Evolutionary conservation across 768 basidiomycete genomes (phyloP).

Genomic region (Boletus pseudo-olivaceus): DNA sequence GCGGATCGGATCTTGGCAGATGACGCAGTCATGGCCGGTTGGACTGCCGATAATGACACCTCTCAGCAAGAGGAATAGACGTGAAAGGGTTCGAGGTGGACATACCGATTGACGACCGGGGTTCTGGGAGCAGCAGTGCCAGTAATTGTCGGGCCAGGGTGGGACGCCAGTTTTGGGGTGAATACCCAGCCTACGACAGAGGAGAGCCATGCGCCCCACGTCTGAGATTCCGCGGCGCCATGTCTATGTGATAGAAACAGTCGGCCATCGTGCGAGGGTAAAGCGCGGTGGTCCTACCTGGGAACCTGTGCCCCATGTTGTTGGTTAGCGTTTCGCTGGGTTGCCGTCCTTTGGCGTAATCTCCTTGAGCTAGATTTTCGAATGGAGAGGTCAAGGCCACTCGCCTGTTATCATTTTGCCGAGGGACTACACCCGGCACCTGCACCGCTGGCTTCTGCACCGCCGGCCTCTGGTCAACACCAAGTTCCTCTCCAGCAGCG

Average conservation of each 20-base stretch:
- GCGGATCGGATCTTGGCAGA: conserved; percentile 33
- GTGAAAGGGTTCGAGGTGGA: not conserved
- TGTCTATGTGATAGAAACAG: not conserved
- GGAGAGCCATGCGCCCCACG: conserved; percentile 20
- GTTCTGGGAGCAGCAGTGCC: not conserved
- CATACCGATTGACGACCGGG: conserved; percentile 13
- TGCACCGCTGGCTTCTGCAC: too few species aligned
- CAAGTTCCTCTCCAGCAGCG: conserved; percentile 9
- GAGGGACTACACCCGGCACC: not conserved
- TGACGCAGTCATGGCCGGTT: conserved; percentile 33
- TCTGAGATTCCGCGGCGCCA: not conserved
- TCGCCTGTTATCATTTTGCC: not conserved
- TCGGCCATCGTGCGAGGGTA: not conserved
- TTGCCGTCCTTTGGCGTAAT: conserved; percentile 1
- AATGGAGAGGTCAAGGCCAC: not conserved
- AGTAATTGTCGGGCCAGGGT: not conserved
- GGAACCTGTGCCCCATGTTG: not conserved
- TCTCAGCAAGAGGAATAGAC: not conserved
- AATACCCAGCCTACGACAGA: conserved; percentile 7
- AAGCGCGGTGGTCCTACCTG: conserved; percentile 8
- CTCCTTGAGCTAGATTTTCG: not conserved
- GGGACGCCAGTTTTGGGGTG: not conserved
- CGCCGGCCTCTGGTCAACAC: not conserved
- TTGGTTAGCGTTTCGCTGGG: not conserved
- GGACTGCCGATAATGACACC: not conserved